Base-by-base conservation (phyloP, 345 rosid genomes). In the Syzygium aqueum region DNA sequence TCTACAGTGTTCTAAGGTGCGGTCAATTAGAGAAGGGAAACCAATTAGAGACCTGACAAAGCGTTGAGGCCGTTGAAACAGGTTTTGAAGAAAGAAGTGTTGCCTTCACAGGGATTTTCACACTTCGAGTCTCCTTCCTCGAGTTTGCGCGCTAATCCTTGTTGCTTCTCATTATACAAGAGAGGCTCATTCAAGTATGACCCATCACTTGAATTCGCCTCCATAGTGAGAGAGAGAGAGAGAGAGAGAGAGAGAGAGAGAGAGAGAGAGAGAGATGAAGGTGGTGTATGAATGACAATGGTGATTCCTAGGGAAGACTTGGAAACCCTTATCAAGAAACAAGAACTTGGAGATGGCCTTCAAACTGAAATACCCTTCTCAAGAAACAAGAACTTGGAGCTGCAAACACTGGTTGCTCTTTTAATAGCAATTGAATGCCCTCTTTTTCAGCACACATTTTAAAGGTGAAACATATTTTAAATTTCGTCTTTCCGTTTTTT, bases 11-110 rank as follows among this genome's bases (percentile, higher is more conserved):
- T 51, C 49, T 30, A 57, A 61, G 83, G 46, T 33, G 73, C 27
- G 50, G 49, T 8, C 22, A 67, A 21, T 17, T 84, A 63, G 61
- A 80, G 84, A 54, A 33, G 85, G n/a, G n/a, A 85, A 56, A 57
- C 53, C 28, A 77, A 54, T 3, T 52, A 56, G 80, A 49, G 86
- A 91, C 94, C 93, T 90, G 93, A 88, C 65, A 92, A 84, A 87
- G 92, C 93, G 80, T 91, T 91, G 85, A 92, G 87, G 21, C 94
- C 92, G 87, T 92, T 87, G 85, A 91, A 88, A 87, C 86, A 89
- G 57, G 92, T 89, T 11, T 89, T 90, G 89, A 92, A 88, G 87
- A 88, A 88, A 84, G 89, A 86, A 25, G 88, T 85, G 84, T 59
- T 82, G 84, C 56, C 83, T 53, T 49, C 56, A 17, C 77, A 54